A percentile compares a stretch with the other conserved stretches of the same genome.
Evolutionary conservation across 176 grass and related monocot genomes (phyloP).

Genomic region (Oryza punctata): DNA sequence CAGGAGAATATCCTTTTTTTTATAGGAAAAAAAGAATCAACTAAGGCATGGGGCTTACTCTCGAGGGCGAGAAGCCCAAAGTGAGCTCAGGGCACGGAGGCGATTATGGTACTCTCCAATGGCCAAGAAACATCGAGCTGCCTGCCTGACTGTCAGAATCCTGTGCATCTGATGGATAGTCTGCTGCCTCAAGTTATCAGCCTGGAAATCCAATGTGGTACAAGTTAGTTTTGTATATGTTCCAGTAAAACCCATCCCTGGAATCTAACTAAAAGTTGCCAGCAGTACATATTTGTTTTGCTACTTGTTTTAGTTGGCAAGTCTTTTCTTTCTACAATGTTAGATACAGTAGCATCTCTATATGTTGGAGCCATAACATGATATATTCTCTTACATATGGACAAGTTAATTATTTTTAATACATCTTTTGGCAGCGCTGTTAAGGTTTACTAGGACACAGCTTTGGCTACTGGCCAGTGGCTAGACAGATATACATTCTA

Average conservation of each 20-base stretch:
- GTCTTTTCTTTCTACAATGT: background rate
- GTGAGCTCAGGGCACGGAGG: constrained; percentile 79
- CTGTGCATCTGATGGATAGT: constrained; percentile 82
- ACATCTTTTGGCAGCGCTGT: background rate
- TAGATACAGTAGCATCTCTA: constrained; percentile 14
- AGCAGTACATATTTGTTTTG: background rate
- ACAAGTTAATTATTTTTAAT: constrained; percentile 17
- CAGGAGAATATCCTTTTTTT: background rate
- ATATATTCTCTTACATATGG: background rate
- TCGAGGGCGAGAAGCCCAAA: constrained; percentile 74
- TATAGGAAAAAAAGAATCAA: background rate
- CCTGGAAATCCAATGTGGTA: constrained; percentile 49
- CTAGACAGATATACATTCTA: constrained; percentile 4
- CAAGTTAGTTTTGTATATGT: constrained; percentile 5
- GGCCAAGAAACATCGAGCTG: constrained; percentile 73
- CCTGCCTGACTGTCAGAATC: constrained; percentile 81
- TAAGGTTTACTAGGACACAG: background rate
- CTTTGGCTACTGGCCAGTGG: background rate
- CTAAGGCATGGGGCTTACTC: constrained; percentile 55
- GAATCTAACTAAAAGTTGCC: constrained; percentile 11
- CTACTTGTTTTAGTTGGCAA: background rate
- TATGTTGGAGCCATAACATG: constrained; percentile 5
- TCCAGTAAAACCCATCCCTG: constrained; percentile 1
- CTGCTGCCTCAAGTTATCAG: constrained; percentile 92
- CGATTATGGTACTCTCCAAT: constrained; percentile 78